Evolutionary conservation across 768 basidiomycete species (phyloP).

Genomic region (Mycena haematopus): DNA sequence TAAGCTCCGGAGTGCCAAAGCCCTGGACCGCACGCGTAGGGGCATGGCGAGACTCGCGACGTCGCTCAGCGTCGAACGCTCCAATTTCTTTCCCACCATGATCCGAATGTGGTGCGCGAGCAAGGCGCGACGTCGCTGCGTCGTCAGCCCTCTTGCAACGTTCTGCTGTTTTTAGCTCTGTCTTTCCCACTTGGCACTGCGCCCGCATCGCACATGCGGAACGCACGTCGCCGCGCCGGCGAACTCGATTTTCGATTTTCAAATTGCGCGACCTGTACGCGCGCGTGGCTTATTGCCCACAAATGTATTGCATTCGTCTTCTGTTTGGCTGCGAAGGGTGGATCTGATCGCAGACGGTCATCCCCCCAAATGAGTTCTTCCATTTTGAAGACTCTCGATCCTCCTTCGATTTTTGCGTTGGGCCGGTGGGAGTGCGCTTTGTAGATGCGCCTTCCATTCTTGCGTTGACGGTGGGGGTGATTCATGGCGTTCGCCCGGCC

Average conservation of each 20-base stretch:
- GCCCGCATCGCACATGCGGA: too few relatives aligned
- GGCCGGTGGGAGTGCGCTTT: not conserved
- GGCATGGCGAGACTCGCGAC: too few relatives aligned
- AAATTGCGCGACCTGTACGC: too few relatives aligned
- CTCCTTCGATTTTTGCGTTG: not conserved
- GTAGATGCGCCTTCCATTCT: not conserved
- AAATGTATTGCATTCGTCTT: too few relatives aligned
- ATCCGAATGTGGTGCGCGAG: constrained; percentile 2
- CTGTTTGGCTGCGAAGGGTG: not conserved
- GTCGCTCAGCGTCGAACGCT: too few relatives aligned
- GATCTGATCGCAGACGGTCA: not conserved
- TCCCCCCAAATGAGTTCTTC: not conserved
- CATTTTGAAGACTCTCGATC: not conserved
- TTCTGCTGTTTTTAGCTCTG: not conserved
- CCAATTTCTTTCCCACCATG: not conserved
- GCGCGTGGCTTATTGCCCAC: too few relatives aligned
- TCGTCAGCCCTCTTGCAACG: not conserved
- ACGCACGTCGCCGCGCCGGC: too few relatives aligned
- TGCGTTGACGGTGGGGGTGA: too few relatives aligned
- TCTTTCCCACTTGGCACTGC: too few relatives aligned
- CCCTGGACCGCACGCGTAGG: not conserved
- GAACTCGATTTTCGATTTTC: too few relatives aligned
- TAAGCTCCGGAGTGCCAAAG: not conserved
- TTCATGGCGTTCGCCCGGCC: too few relatives aligned
- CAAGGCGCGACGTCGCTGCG: not conserved